Evolutionary conservation across 441 rosid genomes (phyloP), one percentile per base, ranked within the genome.

Genomic region (Dalechampia spathulata): DNA sequence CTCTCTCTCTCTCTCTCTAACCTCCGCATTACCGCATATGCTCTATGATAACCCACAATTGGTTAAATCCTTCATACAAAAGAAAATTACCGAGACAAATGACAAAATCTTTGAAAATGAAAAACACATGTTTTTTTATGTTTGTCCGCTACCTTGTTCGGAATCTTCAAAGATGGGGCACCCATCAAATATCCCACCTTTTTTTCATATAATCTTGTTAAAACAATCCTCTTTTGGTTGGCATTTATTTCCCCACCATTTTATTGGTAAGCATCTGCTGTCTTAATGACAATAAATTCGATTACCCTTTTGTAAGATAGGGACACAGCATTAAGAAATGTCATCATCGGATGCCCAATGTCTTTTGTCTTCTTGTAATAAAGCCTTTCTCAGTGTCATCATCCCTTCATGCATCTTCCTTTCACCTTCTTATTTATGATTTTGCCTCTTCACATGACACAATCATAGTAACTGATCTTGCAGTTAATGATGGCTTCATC

Each of bases 101-200:
- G 34, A 20, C 3, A 32, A 41, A 44, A 42, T 27, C 26, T 49
- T 14, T 38, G 41, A 15, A 47, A 49, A 30, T 45, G 44, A 40
- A 32, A 34, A 39, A 22, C 64, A 48, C 62, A 41, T 32, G 53
- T 10, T 46, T 54, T 23, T 53, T 40, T 54, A 22, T 23, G 48
- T 43, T 0, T 12, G 62, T 27, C 14, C n/a, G 10, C 36, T 50
- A 42, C 53, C 68, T 50, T 49, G 40, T 49, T 22, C 9, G 21
- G 27, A 45, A 30, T 14, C 12, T 41, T 55, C 34, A 57, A 50
- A 11, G 39, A 7, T 40, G 7, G 42, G 42, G 14, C n/a, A 12
- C 14, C 49, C 36, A 28, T 30, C 34, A 30, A 30, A 30, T 30
- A 30, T 30, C 34, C 34, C 34, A 30, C 34, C 8, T 30, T 3